Conservation (phyloP, 2,329 filamentous ascomycete species). For the Alternaria angustiovoidea region DNA sequence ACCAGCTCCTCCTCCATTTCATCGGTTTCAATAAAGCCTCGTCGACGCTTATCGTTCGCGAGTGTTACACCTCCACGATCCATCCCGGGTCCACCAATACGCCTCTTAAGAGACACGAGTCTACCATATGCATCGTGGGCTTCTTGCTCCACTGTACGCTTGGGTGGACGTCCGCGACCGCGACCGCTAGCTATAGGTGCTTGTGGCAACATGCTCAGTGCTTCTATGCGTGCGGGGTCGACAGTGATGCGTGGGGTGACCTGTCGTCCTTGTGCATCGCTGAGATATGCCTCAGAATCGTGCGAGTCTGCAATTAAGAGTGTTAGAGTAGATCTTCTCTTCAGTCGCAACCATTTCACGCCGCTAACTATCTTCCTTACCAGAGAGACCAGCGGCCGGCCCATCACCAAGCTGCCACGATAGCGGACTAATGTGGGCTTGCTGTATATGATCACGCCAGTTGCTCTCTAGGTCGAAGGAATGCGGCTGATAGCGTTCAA, state of each 20-base stretch:
- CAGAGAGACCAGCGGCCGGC: conserved; percentile 61
- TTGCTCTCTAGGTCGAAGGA: conserved; percentile 51
- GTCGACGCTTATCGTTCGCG: conserved; percentile 60
- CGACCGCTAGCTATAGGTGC: conserved; percentile 32
- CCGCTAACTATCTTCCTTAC: conserved; percentile 56
- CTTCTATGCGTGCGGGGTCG: conserved; percentile 23
- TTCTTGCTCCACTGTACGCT: conserved; percentile 52
- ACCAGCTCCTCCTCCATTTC: conserved; percentile 57
- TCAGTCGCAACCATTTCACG: conserved; percentile 3
- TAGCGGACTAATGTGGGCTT: conserved; percentile 61
- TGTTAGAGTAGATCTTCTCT: conserved; percentile 28
- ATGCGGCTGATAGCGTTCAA: conserved; percentile 31
- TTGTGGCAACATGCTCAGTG: conserved; percentile 1
- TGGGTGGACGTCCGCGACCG: conserved; percentile 44
- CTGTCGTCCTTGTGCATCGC: conserved; percentile 55
- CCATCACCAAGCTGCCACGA: conserved; percentile 69
- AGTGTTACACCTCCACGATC: conserved; percentile 62
- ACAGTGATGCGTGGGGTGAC: conserved; percentile 57
- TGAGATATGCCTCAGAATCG: conserved; percentile 59
- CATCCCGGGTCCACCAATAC: conserved; percentile 61
- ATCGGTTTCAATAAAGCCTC: conserved; percentile 61
- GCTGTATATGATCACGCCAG: conserved; percentile 62
- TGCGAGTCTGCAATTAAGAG: conserved; percentile 39
- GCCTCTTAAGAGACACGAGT: conserved; percentile 59
- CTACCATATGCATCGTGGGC: conserved; percentile 56